A percentile compares a stretch with the other conserved stretches of the same genome.
phyloP scores from a whole-genome alignment of 2,329 filamentous ascomycete genomes.

The Chrysoporthe deuterocubensis region DNA sequence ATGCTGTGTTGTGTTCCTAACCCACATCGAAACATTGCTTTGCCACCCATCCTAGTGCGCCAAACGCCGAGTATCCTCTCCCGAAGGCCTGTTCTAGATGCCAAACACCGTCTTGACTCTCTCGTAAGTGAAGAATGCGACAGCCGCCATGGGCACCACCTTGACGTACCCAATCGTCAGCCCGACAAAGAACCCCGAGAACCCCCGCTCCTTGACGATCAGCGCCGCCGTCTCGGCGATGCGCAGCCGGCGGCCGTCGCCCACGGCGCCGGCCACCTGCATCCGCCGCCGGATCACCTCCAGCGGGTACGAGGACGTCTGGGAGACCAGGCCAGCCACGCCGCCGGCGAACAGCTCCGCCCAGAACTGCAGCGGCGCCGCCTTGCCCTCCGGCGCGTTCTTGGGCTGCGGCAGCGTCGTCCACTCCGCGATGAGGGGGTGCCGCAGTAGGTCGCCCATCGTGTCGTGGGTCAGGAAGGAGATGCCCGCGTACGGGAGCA shows the following conservation, averaged over 20 bases:
- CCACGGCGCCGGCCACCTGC: conserved; percentile 95
- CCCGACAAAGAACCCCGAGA: conserved; percentile 87
- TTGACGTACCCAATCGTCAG: conserved; percentile 95
- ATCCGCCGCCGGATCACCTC: conserved; percentile 91
- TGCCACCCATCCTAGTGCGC: conserved; percentile 20
- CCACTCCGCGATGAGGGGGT: conserved; percentile 67
- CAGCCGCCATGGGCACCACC: conserved; percentile 84
- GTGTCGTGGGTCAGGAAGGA: conserved; percentile 96
- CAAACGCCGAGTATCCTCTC: conserved; percentile 21
- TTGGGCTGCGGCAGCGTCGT: conserved; percentile 72
- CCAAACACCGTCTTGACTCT: conserved; percentile 66
- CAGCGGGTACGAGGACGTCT: conserved; percentile 90
- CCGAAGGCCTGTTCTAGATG: conserved; percentile 53
- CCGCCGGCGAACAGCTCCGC: conserved; percentile 87
- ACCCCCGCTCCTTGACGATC: conserved; percentile 77
- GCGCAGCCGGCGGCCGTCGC: conserved; percentile 78
- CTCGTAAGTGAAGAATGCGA: conserved; percentile 69
- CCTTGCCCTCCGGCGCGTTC: conserved; percentile 61
- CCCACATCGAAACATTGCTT: conserved; percentile 21
- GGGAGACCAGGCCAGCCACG: conserved; percentile 83
- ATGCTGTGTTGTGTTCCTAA: conserved; percentile 4
- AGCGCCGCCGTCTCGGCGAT: conserved; percentile 78
- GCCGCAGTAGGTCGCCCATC: conserved; percentile 80
- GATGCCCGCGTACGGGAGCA: conserved; percentile 95
- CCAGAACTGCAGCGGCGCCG: conserved; percentile 77